phyloP scores from a whole-genome alignment of 495 filamentous ascomycete genomes.

The Oidiodendron maius region DNA sequence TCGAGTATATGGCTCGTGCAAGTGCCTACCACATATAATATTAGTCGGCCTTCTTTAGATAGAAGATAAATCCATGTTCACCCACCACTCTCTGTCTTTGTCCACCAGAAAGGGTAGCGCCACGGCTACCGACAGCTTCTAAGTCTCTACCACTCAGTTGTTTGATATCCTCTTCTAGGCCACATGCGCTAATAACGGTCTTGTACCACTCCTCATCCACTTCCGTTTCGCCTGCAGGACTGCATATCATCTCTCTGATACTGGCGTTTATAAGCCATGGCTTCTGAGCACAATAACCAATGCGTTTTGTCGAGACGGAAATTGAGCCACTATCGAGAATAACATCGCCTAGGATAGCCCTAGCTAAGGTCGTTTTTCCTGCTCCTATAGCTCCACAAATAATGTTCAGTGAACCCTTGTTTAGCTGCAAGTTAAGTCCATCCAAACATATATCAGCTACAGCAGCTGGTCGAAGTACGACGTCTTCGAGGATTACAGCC shows the following conservation, averaged over 20 bases:
- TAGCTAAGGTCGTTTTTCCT: constrained; percentile 54
- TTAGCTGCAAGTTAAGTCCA: neutral
- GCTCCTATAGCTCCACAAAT: constrained; percentile 55
- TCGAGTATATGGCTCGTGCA: constrained; percentile 33
- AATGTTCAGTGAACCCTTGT: constrained; percentile 37
- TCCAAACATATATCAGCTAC: neutral
- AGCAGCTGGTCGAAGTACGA: neutral
- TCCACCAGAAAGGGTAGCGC: constrained; percentile 57
- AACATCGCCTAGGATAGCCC: constrained; percentile 52
- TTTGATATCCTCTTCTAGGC: constrained; percentile 47
- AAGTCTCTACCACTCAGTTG: constrained; percentile 46
- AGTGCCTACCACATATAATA: constrained; percentile 29
- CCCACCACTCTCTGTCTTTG: constrained; percentile 57
- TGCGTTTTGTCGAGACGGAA: neutral
- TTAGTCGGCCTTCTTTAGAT: constrained; percentile 17
- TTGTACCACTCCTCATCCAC: constrained; percentile 51
- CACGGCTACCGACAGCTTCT: constrained; percentile 53
- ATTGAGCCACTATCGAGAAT: constrained; percentile 37
- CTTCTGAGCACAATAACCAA: constrained; percentile 36
- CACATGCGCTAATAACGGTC: constrained; percentile 49
- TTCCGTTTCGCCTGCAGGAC: constrained; percentile 26
- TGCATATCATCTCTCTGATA: constrained; percentile 29
- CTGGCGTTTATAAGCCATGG: constrained; percentile 37
- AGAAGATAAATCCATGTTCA: too few relatives aligned
- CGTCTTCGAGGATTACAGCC: neutral